These are phyloP conservation scores for Pyrenula massariospora DNA, from an alignment of 495 filamentous ascomycete genomes.

Conservation along the genomic window DNA sequence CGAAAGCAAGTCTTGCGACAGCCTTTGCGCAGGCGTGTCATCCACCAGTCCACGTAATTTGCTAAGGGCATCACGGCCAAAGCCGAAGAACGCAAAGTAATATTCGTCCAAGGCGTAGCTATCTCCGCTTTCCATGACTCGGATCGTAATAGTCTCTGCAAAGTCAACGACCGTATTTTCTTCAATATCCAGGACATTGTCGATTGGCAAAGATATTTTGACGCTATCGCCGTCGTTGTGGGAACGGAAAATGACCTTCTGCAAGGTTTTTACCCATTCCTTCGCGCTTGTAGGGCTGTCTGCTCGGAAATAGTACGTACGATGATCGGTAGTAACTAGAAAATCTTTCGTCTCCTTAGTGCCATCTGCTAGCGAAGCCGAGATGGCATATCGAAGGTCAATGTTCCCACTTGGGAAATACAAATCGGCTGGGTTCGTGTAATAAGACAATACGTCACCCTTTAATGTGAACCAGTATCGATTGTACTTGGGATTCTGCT, in stretches of 20 bases:
- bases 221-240: constrained; percentile 96
- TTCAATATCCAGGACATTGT: constrained; percentile 85
- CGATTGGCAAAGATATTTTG: constrained; percentile 84
- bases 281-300: constrained; percentile 83
- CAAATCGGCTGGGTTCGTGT: constrained; percentile 64
- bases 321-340: constrained; percentile 67
- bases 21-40: constrained; percentile 44
- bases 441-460: constrained; percentile 93
- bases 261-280: constrained; percentile 93
- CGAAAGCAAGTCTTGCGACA: constrained; percentile 16
- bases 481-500: constrained; percentile 77
- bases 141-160: constrained; percentile 87
- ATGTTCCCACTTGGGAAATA: constrained; percentile 92
- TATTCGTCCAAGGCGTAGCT: constrained; percentile 97
- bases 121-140: constrained; percentile 84
- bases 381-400: constrained; percentile 85
- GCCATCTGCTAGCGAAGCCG: constrained; percentile 70
- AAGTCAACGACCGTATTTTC: constrained; percentile 85
- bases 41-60: constrained; percentile 66
- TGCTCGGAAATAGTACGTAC: constrained; percentile 78
- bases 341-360: constrained; percentile 59
- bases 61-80: constrained; percentile 72
- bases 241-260: constrained; percentile 88
- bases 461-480: constrained; percentile 96
- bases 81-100: constrained; percentile 91